Conservation (phyloP, 1,284 basidiomycete genomes). For the Schizophyllum amplum region DNA sequence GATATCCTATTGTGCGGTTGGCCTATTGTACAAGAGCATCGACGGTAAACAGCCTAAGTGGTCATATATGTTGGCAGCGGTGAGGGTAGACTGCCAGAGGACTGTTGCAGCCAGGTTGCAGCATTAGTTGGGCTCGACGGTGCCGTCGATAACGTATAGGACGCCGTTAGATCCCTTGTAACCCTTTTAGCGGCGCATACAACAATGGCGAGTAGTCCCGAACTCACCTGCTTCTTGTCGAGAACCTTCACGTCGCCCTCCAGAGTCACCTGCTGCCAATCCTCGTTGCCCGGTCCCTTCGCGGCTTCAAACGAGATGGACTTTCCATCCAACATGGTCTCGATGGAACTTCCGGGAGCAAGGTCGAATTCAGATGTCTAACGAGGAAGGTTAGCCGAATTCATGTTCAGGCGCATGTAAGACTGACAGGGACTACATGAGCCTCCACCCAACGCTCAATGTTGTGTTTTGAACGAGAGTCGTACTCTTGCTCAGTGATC, state of each 20-base stretch:
- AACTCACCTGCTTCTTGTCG: slow-evolving; percentile 50
- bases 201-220: slow-evolving; percentile 1
- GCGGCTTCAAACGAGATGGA: slow-evolving; percentile 40
- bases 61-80: no score
- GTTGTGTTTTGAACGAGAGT: slow-evolving; percentile 47
- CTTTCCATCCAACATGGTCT: slow-evolving; percentile 49
- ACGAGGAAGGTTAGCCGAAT: neutral
- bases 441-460: slow-evolving; percentile 66
- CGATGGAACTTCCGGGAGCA: slow-evolving; percentile 28
- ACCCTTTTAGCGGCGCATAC: slow-evolving; percentile 4
- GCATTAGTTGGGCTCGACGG: slow-evolving; percentile 32
- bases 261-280: no score
- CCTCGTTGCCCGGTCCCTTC: slow-evolving; percentile 3
- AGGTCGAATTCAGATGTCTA: slow-evolving; percentile 1
- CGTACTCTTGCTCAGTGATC: slow-evolving; percentile 57
- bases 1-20: no score
- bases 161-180: slow-evolving; percentile 59
- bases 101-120: no score
- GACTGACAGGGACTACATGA: slow-evolving; percentile 63
- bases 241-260: slow-evolving; percentile 28
- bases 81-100: no score
- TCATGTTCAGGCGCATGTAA: neutral
- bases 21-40: no score
- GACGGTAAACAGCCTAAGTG: no score
- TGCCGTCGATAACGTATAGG: slow-evolving; percentile 64